Base-by-base conservation (phyloP, 2,329 filamentous ascomycete genomes). In the Herpotrichia juniperi region DNA sequence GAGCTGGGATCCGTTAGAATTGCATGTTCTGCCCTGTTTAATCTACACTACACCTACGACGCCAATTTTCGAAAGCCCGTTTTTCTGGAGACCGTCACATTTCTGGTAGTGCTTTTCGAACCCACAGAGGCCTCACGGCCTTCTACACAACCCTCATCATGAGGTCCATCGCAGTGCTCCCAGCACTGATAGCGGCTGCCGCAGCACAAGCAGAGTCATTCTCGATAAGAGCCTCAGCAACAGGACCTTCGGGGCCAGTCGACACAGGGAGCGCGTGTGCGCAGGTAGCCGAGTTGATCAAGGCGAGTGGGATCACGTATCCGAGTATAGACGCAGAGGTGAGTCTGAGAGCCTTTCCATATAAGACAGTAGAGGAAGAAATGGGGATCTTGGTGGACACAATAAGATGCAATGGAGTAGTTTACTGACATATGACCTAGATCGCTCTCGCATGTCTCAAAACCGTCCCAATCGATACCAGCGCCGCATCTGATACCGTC, bases 381-480 rank as follows among this genome's bases (percentile, higher is more conserved):
- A 6, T 35, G 17, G 16, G 8, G 32, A 35, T 7, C 32, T 19
- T n/a, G 14, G 7, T 19, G n/a, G 25, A 32, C 45, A 9, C 6
- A 32, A 22, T 30, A 6, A 1, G 2, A 12, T 10, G 10, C 24
- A 28, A 10, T 7, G 14, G 12, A 2, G 30, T 10, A 31, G 31
- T 17, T 14, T 2, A 16, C 54, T 63, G 21, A 62, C 49, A 17
- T 3, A 35, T 4, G 1, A 19, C 28, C 1, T 45, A 68, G 58
- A 57, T 72, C 26, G 72, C 69, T 34, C 66, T 67, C 44, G 62
- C 66, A 17, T 77, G 74, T 53, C 54, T 76, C 10, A 66, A 69
- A 46, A 68, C 71, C 2, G 65, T 76, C 8, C 74, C 73, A 0
- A 66, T 76, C 30, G 53, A 61, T 22, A 44, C 47, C 10, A 44